Percentiles rank a stretch among this genome's conserved stretches.
Evolutionary conservation across 331 rosid species (phyloP).

Genomic region (Malus hybrid): DNA sequence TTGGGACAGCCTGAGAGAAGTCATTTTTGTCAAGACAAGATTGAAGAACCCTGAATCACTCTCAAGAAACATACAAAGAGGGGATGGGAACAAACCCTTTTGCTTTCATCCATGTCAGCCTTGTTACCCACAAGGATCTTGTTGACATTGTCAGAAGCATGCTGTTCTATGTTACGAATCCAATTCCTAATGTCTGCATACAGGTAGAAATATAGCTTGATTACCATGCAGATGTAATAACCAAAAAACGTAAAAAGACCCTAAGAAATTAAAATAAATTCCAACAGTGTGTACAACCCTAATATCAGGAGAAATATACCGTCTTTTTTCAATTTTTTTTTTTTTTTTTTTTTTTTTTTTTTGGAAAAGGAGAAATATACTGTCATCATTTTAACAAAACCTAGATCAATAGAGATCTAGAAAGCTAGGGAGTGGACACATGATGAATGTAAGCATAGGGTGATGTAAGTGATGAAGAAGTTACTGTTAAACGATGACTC

Average conservation of each 20-base stretch:
- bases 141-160: slow-evolving; percentile 97
- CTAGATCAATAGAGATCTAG: not conserved
- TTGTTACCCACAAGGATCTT: slow-evolving; percentile 92
- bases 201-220: slow-evolving; percentile 15
- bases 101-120: slow-evolving; percentile 99
- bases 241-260: not conserved
- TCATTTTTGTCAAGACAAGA: slow-evolving; percentile 14
- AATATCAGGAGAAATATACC: not conserved
- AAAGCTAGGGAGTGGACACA: not conserved
- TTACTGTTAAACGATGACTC: slow-evolving; percentile 95
- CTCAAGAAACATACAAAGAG: slow-evolving; percentile 6
- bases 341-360: too few relatives aligned
- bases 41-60: slow-evolving; percentile 2
- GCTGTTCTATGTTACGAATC: slow-evolving; percentile 96
- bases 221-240: not conserved
- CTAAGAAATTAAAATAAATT: not conserved
- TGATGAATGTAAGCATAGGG: slow-evolving; percentile 2
- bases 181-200: slow-evolving; percentile 86
- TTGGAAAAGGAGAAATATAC: not conserved
- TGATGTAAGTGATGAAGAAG: slow-evolving; percentile 17
- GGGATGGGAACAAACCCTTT: slow-evolving; percentile 54
- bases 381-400: not conserved
- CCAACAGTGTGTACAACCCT: slow-evolving; percentile 1
- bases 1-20: slow-evolving; percentile 79
- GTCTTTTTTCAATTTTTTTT: not conserved